Base-by-base conservation (phyloP, 208 protist species). In the Leptomonas seymouri region DNA sequence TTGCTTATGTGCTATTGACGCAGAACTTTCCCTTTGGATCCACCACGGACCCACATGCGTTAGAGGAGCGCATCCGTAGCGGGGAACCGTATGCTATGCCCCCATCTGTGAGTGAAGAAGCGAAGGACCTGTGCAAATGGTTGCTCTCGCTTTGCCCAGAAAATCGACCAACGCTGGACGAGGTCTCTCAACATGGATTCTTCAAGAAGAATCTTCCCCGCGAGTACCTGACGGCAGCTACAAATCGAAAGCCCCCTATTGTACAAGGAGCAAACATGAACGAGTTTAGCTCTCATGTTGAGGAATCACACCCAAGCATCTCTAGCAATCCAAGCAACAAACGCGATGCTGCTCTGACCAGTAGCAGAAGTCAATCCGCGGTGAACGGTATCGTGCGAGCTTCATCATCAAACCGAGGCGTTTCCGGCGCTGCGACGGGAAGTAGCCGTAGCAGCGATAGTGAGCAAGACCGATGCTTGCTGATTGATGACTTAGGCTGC, bases 11-110 rank as follows among this genome's bases (percentile, higher is more conserved):
- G 11, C 41, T 97, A 21, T 65, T 94, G 51, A 95, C 92, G 28
- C 71, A 88, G 58, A 85, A 87, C 61, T 97, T 97, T 59, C 89
- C 92, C 0, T 97, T 97, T 76, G 92, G 90, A n/a, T 81, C 80
- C 14, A 82, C 78, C 9, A 77, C 45, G 9, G 86, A 92, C 51
- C 82, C 78, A 6, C 49, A 75, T 16, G 76, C 73, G 25, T 39
- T 95, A 6, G 78, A 85, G 55, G 74, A 80, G 49, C 75, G 85
- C 11, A 95, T 93, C 30, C 79, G 74, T 46, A 67, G 70, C 36
- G 87, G 86, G 4, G 64, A 78, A 44, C 68, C 89, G 41, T 84
- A 70, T 15, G 41, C 66, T 8, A 85, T 93, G 82, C 83, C 90
- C 4, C 28, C 65, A 3, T 72, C 67, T 62, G 81, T 95, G 60